Evolutionary conservation across 345 rosid species (phyloP).

Genomic region (Salix brachista): DNA sequence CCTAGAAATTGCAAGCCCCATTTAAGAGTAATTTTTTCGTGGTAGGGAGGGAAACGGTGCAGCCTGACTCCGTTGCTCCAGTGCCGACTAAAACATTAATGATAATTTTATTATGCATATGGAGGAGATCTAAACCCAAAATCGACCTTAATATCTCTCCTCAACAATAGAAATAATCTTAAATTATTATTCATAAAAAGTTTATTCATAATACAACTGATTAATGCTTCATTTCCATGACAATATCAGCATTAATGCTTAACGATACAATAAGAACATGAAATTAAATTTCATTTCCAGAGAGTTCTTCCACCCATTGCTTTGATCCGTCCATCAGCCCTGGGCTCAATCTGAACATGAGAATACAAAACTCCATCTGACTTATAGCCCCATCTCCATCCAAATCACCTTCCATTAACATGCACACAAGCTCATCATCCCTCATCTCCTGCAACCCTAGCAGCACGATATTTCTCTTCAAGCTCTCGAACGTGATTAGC

Average conservation of each 20-base stretch:
- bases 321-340: constrained; percentile 40
- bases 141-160: neutral
- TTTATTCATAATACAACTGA: neutral
- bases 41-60: neutral
- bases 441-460: constrained; percentile 52
- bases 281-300: neutral
- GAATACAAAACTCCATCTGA: constrained; percentile 64
- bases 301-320: constrained; percentile 24
- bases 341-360: constrained; percentile 64
- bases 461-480: constrained; percentile 50
- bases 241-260: neutral
- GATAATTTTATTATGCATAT: neutral
- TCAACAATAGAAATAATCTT: neutral
- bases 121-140: too few species aligned
- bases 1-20: neutral
- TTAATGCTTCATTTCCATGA: neutral
- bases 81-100: neutral
- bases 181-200: neutral
- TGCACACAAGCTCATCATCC: constrained; percentile 55
- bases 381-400: constrained; percentile 66
- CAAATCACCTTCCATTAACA: constrained; percentile 60
- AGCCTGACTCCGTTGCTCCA: neutral
- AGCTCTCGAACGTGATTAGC: constrained; percentile 60
- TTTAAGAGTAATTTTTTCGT: neutral
- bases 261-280: neutral